These are phyloP conservation scores for Gonapodya prolifera DNA, from an alignment of 192 early-diverging fungal species.

Conservation along the genomic window DNA sequence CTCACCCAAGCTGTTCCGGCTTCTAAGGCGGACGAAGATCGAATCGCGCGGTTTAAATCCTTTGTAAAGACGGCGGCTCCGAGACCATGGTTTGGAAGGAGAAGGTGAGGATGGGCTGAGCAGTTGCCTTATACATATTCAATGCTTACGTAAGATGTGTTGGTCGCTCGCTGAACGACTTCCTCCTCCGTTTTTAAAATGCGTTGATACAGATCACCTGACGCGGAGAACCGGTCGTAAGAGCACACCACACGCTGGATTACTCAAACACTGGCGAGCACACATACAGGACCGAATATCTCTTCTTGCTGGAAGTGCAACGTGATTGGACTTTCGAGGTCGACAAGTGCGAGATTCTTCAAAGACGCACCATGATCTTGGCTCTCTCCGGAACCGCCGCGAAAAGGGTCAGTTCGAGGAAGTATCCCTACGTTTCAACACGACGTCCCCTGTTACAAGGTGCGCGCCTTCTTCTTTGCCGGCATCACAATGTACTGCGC, in stretches of 20 bases:
- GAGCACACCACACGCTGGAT: not conserved
- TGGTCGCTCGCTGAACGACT: slow-evolving; percentile 62
- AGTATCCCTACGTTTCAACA: slow-evolving; percentile 40
- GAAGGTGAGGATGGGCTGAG: not conserved
- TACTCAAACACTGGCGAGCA: not conserved
- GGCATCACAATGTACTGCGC: slow-evolving; percentile 37
- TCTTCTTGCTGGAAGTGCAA: too few species aligned
- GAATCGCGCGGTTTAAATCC: not conserved
- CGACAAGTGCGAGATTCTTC: too few species aligned
- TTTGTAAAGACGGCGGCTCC: not conserved
- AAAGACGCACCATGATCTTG: slow-evolving; percentile 19
- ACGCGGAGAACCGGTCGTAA: too few species aligned
- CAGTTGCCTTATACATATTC: not conserved
- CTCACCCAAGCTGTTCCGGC: not conserved
- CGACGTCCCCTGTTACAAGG: slow-evolving; percentile 48
- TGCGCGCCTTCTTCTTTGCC: slow-evolving; percentile 60
- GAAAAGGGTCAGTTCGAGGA: slow-evolving; percentile 47
- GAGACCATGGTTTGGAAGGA: not conserved
- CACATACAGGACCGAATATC: slow-evolving; percentile 90
- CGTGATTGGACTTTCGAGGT: slow-evolving; percentile 48
- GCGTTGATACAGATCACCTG: slow-evolving; percentile 46
- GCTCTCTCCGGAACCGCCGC: slow-evolving; percentile 20
- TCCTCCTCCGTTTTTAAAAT: slow-evolving; percentile 69
- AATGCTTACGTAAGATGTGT: slow-evolving; percentile 33
- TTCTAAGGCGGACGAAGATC: not conserved